Evolutionary conservation across 371 early-diverging fungal species (phyloP).

Genomic region (Zychaea mexicana): DNA sequence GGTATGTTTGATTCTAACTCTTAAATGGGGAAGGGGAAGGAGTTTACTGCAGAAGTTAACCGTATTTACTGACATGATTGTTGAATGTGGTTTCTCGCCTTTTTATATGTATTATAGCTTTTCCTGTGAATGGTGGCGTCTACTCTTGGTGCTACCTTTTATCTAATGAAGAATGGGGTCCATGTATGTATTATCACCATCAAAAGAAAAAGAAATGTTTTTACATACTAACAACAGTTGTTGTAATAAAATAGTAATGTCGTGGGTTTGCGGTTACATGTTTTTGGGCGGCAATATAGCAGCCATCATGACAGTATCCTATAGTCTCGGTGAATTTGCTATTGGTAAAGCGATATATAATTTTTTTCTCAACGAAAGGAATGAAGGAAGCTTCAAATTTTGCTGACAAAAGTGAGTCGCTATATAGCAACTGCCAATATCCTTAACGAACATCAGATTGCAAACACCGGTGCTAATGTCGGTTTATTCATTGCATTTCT

Average conservation of each 20-base stretch:
- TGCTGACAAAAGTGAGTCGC: background rate
- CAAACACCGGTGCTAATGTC: conserved; percentile 33
- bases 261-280: conserved; percentile 41
- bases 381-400: background rate
- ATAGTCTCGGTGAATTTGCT: conserved; percentile 29
- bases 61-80: too few relatives aligned
- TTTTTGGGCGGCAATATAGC: conserved; percentile 33
- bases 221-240: background rate
- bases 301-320: conserved; percentile 33
- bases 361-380: too few relatives aligned
- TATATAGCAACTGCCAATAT: conserved; percentile 24
- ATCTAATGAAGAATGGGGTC: conserved; percentile 37
- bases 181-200: conserved; percentile 25
- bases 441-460: conserved; percentile 17
- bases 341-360: too few relatives aligned
- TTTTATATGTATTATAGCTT: conserved; percentile 9
- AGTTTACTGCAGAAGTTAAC: too few relatives aligned
- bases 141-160: conserved; percentile 35
- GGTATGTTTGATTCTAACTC: too few relatives aligned
- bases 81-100: background rate
- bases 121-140: conserved; percentile 41
- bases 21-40: too few relatives aligned
- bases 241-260: conserved; percentile 30
- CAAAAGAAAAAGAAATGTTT: background rate
- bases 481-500: conserved; percentile 34